Evolutionary conservation across 1,284 basidiomycete species (phyloP).

Genomic region (Rhodotorula sp.): DNA sequence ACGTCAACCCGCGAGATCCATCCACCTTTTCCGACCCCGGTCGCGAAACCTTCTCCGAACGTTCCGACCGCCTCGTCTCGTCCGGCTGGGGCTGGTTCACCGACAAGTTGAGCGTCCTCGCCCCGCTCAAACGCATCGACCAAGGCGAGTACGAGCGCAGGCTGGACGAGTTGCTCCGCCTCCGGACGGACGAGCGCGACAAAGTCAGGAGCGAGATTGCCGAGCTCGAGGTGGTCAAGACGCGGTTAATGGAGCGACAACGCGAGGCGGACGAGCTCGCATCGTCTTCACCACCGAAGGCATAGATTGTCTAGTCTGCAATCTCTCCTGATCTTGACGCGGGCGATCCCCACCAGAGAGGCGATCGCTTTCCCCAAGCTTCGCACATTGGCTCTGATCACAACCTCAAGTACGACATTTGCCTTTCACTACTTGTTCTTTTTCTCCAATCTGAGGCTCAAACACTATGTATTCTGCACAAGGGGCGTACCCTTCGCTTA

Average conservation of each 20-base stretch:
- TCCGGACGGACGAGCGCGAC: conserved; percentile 13
- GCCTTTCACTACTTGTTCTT: too few relatives aligned
- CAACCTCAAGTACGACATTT: too few relatives aligned
- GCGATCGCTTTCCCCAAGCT: too few relatives aligned
- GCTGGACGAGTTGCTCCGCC: conserved; percentile 8
- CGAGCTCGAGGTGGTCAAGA: conserved; percentile 3
- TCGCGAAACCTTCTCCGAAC: conserved; percentile 35
- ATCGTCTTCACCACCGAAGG: not conserved
- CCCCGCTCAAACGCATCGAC: conserved; percentile 29
- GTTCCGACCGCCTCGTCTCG: conserved; percentile 28
- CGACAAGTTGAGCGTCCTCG: not conserved
- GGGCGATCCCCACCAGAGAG: too few relatives aligned
- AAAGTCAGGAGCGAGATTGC: conserved; percentile 18
- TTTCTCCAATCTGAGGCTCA: too few relatives aligned
- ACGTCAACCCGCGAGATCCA: not conserved
- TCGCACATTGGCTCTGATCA: too few relatives aligned
- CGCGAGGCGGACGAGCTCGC: not conserved
- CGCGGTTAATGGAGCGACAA: conserved; percentile 3
- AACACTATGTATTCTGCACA: not conserved
- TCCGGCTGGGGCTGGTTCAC: conserved; percentile 11
- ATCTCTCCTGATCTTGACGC: too few relatives aligned
- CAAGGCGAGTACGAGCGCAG: conserved; percentile 24
- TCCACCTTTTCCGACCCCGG: conserved; percentile 20
- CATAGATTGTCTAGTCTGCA: not conserved
- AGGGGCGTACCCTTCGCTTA: conserved; percentile 44